Conservation (phyloP, 2,329 filamentous ascomycete genomes). For the Penicillium sp. region DNA sequence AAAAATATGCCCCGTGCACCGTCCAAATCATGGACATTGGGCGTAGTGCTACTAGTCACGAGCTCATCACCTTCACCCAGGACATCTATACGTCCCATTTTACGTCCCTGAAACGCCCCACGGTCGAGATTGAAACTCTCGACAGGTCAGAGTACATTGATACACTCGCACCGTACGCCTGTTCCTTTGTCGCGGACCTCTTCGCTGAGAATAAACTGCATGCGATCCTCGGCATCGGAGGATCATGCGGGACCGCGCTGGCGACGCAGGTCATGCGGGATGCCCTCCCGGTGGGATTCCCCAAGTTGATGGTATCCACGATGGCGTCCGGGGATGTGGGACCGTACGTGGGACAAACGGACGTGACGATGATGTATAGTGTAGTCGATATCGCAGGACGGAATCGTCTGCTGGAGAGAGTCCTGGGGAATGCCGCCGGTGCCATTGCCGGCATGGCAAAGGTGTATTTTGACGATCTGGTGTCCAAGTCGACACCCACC, state of each 20-base stretch:
- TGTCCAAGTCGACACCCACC: background rate
- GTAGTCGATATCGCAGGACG: conserved; percentile 65
- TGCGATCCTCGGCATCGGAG: conserved; percentile 55
- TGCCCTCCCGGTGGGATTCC: conserved; percentile 58
- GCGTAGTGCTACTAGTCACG: conserved; percentile 40
- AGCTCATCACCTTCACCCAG: conserved; percentile 34
- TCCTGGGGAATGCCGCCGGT: conserved; percentile 58
- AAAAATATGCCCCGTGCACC: conserved; percentile 21
- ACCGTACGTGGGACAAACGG: conserved; percentile 60
- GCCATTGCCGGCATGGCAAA: conserved; percentile 55
- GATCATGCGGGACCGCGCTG: conserved; percentile 58
- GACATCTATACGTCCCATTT: conserved; percentile 8
- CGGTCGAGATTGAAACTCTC: conserved; percentile 30
- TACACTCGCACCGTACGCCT: conserved; percentile 48
- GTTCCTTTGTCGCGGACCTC: conserved; percentile 38
- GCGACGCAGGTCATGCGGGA: conserved; percentile 56
- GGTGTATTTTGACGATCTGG: conserved; percentile 32
- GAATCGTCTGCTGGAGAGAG: conserved; percentile 53
- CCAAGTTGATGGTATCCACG: conserved; percentile 65
- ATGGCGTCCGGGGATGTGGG: conserved; percentile 62
- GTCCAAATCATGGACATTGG: conserved; percentile 55
- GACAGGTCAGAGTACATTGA: conserved; percentile 53
- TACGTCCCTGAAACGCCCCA: conserved; percentile 18
- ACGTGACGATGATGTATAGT: conserved; percentile 65
- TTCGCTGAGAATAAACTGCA: conserved; percentile 41